phyloP scores from a whole-genome alignment of 2,329 filamentous ascomycete species.

The Bretziella fagacearum region DNA sequence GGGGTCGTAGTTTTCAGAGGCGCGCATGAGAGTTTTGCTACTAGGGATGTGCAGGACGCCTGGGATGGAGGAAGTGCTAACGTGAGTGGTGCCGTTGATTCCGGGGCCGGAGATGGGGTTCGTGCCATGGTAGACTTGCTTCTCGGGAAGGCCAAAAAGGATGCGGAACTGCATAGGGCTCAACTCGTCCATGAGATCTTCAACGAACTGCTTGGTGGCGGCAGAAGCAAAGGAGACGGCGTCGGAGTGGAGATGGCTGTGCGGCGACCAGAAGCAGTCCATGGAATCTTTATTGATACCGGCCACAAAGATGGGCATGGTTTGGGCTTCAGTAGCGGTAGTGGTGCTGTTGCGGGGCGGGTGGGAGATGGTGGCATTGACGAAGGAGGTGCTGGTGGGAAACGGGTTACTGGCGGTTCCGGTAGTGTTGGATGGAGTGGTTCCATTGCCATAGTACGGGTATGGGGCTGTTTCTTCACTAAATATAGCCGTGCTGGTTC shows the following conservation, averaged over 20 bases:
- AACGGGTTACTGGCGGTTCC: too few species aligned
- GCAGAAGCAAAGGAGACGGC: slow-evolving; percentile 9
- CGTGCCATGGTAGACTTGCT: neutral
- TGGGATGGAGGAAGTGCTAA: neutral
- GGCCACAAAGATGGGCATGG: neutral
- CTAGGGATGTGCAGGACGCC: neutral
- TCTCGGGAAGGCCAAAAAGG: slow-evolving; percentile 10
- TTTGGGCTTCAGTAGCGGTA: neutral
- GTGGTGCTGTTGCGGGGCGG: neutral
- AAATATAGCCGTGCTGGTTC: neutral
- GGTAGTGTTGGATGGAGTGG: neutral
- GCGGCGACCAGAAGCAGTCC: slow-evolving; percentile 14
- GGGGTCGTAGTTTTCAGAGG: slow-evolving; percentile 7
- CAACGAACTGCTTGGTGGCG: slow-evolving; percentile 11
- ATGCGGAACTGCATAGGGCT: slow-evolving; percentile 9
- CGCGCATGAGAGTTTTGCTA: neutral
- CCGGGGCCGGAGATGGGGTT: neutral
- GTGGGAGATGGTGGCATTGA: neutral
- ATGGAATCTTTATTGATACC: slow-evolving; percentile 15
- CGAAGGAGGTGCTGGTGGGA: neutral
- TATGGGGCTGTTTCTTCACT: neutral
- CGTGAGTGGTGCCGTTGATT: neutral
- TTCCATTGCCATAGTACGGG: neutral
- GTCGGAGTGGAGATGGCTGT: slow-evolving; percentile 5
- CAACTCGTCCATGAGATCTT: slow-evolving; percentile 11